phyloP scores from a whole-genome alignment of 1,284 basidiomycete species.

The Neolentinus lepideus region DNA sequence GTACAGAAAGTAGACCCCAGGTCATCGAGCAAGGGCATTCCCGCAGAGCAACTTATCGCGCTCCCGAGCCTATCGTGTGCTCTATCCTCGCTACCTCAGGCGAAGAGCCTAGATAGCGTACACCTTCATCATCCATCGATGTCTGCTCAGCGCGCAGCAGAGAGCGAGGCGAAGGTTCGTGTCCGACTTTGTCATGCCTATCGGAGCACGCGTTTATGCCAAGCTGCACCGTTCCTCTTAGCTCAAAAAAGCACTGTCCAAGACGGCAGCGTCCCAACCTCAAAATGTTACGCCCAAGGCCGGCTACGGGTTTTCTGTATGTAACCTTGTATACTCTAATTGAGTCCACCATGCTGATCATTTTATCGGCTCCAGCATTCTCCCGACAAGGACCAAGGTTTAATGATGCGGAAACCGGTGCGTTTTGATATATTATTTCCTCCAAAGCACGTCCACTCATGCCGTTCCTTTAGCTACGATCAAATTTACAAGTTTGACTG shows the following conservation, averaged over 20 bases:
- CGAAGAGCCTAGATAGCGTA: slow-evolving; percentile 57
- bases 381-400: slow-evolving; percentile 28
- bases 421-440: slow-evolving; percentile 4
- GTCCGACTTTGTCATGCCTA: neutral
- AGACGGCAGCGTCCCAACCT: slow-evolving; percentile 30
- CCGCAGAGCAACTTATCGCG: slow-evolving; percentile 49
- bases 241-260: slow-evolving; percentile 45
- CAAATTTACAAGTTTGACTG: slow-evolving; percentile 1
- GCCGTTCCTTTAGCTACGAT: neutral
- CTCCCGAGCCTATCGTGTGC: slow-evolving; percentile 63
- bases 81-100: slow-evolving; percentile 60
- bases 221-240: slow-evolving; percentile 11
- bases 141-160: slow-evolving; percentile 56
- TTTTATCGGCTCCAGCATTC: slow-evolving; percentile 22
- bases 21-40: slow-evolving; percentile 16
- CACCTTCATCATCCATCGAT: slow-evolving; percentile 59
- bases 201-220: neutral
- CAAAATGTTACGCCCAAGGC: slow-evolving; percentile 21
- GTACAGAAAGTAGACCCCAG: slow-evolving; percentile 8
- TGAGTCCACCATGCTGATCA: slow-evolving; percentile 7
- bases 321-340: slow-evolving; percentile 11
- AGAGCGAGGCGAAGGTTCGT: slow-evolving; percentile 68
- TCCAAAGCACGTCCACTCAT: neutral
- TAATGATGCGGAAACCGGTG: slow-evolving; percentile 53
- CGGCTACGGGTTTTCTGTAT: slow-evolving; percentile 31